Conservation (phyloP, 2,329 filamentous ascomycete genomes). For the Diaporthe vexans region DNA sequence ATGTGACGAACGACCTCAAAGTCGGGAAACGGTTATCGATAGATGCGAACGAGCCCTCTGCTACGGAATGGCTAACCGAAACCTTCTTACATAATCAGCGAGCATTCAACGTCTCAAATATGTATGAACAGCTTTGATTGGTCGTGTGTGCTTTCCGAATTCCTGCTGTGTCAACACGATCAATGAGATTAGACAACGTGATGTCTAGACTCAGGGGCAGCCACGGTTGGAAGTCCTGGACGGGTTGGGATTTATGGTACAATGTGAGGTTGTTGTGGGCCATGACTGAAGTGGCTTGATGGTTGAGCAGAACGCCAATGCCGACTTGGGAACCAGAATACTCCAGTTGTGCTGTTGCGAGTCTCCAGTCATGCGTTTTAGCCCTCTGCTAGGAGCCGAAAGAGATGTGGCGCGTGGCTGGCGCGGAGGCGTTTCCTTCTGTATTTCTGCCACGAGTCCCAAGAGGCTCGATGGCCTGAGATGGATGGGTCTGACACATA, state of each 20-base stretch:
- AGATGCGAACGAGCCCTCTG: too few species aligned
- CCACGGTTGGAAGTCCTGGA: not conserved
- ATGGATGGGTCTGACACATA: conserved; percentile 10
- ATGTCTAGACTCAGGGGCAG: not conserved
- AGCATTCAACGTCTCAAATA: too few species aligned
- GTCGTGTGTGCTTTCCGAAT: too few species aligned
- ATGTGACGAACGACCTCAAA: too few species aligned
- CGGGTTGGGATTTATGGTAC: not conserved
- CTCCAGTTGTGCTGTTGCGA: not conserved
- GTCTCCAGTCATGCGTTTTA: not conserved
- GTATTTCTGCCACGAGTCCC: conserved; percentile 16
- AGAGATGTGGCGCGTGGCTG: conserved; percentile 17
- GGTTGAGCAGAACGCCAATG: not conserved
- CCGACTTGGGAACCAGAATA: not conserved
- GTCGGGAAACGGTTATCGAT: too few species aligned
- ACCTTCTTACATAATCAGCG: too few species aligned
- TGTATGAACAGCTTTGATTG: too few species aligned
- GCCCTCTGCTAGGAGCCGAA: not conserved
- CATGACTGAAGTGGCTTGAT: not conserved
- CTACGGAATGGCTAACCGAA: too few species aligned
- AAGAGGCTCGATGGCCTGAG: not conserved
- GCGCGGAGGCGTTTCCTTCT: conserved; percentile 2
- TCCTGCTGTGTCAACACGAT: not conserved
- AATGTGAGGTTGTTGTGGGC: not conserved
- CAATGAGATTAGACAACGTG: not conserved